phyloP scores from a whole-genome alignment of 441 rosid species.

The Theobroma grandiflorum region DNA sequence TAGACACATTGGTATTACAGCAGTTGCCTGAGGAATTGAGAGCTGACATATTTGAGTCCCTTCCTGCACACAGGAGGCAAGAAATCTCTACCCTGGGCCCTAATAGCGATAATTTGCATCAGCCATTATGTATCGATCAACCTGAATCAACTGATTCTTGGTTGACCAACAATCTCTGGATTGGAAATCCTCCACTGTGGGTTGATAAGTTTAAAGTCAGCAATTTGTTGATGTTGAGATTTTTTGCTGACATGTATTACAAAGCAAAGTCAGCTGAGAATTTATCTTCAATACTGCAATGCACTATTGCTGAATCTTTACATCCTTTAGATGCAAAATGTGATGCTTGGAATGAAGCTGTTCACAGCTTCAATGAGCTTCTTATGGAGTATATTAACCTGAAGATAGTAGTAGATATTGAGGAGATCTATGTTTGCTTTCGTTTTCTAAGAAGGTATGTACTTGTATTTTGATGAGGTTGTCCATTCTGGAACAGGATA shows the following conservation, averaged over 20 bases:
- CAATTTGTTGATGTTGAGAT: conserved; percentile 52
- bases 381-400: conserved; percentile 70
- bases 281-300: conserved; percentile 69
- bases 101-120: conserved; percentile 43
- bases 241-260: conserved; percentile 63
- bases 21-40: conserved; percentile 85
- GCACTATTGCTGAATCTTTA: conserved; percentile 43
- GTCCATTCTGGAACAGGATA: not conserved
- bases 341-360: conserved; percentile 57
- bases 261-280: conserved; percentile 51
- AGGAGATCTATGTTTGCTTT: conserved; percentile 84
- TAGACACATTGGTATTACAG: conserved; percentile 78
- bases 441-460: conserved; percentile 74
- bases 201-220: conserved; percentile 66
- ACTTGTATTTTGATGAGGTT: conserved; percentile 14
- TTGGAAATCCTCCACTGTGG: conserved; percentile 89
- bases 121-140: conserved; percentile 38
- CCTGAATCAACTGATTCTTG: conserved; percentile 31
- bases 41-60: conserved; percentile 64
- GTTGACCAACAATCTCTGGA: conserved; percentile 55
- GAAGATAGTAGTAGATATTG: conserved; percentile 78
- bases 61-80: conserved; percentile 63
- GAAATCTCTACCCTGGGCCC: conserved; percentile 41
- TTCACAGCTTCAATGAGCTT: conserved; percentile 62
- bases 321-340: conserved; percentile 45